These are phyloP conservation scores for Rhodamnia rubescens DNA, from an alignment of 345 rosid genomes.

Conservation along the genomic window DNA sequence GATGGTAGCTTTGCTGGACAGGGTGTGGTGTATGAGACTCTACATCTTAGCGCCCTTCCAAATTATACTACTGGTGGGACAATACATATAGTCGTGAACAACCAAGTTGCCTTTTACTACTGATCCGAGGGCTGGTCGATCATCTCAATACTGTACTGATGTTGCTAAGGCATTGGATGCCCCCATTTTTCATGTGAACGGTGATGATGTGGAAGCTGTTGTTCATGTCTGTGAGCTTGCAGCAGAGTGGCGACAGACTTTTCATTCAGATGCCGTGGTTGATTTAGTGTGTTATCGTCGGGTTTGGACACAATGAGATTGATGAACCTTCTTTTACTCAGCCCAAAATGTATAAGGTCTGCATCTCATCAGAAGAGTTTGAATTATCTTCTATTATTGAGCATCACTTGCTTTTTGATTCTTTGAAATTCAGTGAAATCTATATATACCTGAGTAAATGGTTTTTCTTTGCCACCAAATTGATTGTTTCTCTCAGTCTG, in stretches of 20 bases:
- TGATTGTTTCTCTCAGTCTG: background rate
- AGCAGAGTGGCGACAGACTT: constrained; percentile 15
- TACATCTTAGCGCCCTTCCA: constrained; percentile 15
- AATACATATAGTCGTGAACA: constrained; percentile 10
- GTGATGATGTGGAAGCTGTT: constrained; percentile 17
- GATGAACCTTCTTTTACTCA: constrained; percentile 14
- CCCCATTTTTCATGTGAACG: constrained; percentile 12
- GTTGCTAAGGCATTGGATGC: constrained; percentile 16
- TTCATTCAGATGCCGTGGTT: constrained; percentile 15
- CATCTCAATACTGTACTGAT: constrained; percentile 13
- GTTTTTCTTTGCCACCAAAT: background rate
- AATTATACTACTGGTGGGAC: constrained; percentile 12
- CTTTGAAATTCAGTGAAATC: background rate
- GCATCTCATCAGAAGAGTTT: background rate
- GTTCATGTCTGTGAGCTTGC: constrained; percentile 16
- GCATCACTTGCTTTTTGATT: background rate
- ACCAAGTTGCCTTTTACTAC: constrained; percentile 15
- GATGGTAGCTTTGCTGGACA: constrained; percentile 16
- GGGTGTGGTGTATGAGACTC: constrained; percentile 15
- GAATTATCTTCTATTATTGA: background rate
- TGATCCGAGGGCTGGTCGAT: constrained; percentile 13
- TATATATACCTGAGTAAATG: background rate
- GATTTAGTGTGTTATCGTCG: constrained; percentile 13
- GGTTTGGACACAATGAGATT: constrained; percentile 13
- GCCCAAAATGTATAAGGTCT: constrained; percentile 12